Conservation (phyloP, 78 protist genomes). For the Bodo saltans region DNA sequence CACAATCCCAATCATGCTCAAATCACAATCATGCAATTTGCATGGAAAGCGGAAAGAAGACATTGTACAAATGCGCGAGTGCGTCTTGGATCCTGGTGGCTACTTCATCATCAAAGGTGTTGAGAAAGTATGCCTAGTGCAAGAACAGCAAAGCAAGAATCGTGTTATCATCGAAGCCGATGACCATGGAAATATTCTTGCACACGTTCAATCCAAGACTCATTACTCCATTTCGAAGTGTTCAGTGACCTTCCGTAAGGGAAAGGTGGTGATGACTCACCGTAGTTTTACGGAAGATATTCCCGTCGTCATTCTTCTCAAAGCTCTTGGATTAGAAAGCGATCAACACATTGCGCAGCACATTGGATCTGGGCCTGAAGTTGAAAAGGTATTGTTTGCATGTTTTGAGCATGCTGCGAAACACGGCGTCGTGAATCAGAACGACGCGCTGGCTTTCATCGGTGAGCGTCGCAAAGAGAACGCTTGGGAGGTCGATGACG, state of each 20-base stretch:
- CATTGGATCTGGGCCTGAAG: conserved; percentile 70
- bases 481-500: neutral
- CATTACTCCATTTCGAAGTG: conserved; percentile 68
- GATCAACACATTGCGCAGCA: conserved; percentile 86
- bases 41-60: conserved; percentile 57
- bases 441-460: conserved; percentile 77
- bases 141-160: conserved; percentile 95
- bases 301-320: conserved; percentile 77
- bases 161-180: conserved; percentile 89
- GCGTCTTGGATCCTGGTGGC: conserved; percentile 95
- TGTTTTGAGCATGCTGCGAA: conserved; percentile 67
- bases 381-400: conserved; percentile 54
- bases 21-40: conserved; percentile 79
- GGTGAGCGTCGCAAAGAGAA: conserved; percentile 37
- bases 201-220: conserved; percentile 76
- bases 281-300: conserved; percentile 86
- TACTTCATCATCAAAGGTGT: conserved; percentile 67
- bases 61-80: conserved; percentile 84
- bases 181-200: conserved; percentile 52
- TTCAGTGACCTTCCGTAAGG: conserved; percentile 33
- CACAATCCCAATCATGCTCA: conserved; percentile 95
- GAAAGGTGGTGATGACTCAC: conserved; percentile 77
- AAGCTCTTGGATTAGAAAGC: conserved; percentile 89
- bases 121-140: conserved; percentile 91
- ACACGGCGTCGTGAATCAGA: conserved; percentile 50